Evolutionary conservation across 2,329 filamentous ascomycete genomes (phyloP).

Genomic region (Colletotrichum tofieldiae): DNA sequence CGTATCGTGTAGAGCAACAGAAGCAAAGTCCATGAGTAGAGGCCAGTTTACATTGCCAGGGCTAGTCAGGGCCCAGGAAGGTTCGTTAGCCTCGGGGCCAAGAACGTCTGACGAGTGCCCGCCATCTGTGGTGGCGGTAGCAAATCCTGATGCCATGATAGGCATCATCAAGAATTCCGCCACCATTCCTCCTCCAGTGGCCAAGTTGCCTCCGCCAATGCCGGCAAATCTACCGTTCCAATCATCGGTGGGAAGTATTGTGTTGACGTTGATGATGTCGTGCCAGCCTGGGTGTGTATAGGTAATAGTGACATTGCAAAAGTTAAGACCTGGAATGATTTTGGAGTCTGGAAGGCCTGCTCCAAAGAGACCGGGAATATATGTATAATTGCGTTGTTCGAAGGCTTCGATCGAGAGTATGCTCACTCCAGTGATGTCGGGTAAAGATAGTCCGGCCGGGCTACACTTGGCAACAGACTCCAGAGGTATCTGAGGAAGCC

Average conservation of each 20-base stretch:
- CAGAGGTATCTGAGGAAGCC: not conserved
- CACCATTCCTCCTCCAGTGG: conserved; percentile 43
- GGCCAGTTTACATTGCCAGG: conserved; percentile 26
- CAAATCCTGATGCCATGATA: conserved; percentile 39
- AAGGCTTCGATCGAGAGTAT: conserved; percentile 2
- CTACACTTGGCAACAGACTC: not conserved
- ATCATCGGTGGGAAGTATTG: conserved; percentile 46
- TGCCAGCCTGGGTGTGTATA: conserved; percentile 47
- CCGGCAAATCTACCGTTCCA: conserved; percentile 52
- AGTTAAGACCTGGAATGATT: not conserved
- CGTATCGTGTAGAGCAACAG: conserved; percentile 46
- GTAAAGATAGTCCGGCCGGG: not conserved
- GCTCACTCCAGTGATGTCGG: conserved; percentile 1
- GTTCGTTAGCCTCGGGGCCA: not conserved
- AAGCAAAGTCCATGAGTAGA: conserved; percentile 4
- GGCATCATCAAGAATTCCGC: conserved; percentile 27
- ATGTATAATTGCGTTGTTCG: not conserved
- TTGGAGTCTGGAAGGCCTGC: not conserved
- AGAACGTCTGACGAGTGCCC: conserved; percentile 29
- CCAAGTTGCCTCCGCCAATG: conserved; percentile 49
- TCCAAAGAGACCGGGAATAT: not conserved
- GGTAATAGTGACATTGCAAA: conserved; percentile 50
- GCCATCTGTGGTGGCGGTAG: conserved; percentile 45
- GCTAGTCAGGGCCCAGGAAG: conserved; percentile 43
- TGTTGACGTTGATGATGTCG: conserved; percentile 46